These are phyloP conservation scores for Penicillium sp. DNA, from an alignment of 2,329 filamentous ascomycete species.

Conservation along the genomic window DNA sequence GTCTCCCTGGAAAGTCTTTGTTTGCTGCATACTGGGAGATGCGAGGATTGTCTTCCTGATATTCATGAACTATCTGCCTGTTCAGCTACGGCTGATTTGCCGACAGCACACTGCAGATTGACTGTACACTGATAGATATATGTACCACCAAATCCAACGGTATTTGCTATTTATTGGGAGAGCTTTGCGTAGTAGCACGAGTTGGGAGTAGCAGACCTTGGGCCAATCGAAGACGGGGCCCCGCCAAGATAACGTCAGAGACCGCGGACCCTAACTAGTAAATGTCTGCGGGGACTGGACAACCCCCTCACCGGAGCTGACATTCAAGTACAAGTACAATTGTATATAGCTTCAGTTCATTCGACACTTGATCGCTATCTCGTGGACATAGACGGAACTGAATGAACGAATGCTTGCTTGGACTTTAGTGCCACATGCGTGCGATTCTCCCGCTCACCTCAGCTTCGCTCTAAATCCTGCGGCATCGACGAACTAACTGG, in stretches of 20 bases:
- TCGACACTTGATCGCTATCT: neutral
- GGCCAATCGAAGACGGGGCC: neutral
- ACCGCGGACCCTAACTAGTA: neutral
- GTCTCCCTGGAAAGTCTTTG: neutral
- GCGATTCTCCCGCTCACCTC: neutral
- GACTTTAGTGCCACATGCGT: neutral
- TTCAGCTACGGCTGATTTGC: neutral
- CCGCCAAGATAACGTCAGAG: neutral
- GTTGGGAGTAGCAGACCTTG: neutral
- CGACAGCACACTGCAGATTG: neutral
- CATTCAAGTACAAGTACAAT: neutral
- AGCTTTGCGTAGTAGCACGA: neutral
- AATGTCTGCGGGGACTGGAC: neutral
- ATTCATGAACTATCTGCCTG: neutral
- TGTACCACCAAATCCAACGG: neutral
- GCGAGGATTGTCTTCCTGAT: neutral
- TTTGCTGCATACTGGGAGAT: neutral
- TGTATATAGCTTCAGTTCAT: neutral
- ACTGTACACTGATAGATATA: constrained; percentile 5
- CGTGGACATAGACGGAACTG: neutral
- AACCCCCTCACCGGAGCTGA: neutral
- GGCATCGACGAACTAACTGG: neutral
- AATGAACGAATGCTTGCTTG: neutral
- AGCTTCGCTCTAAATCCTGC: neutral
- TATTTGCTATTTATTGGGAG: neutral